Conservation (phyloP, 164 flowering plant genomes). For the Litsea cubeba region DNA sequence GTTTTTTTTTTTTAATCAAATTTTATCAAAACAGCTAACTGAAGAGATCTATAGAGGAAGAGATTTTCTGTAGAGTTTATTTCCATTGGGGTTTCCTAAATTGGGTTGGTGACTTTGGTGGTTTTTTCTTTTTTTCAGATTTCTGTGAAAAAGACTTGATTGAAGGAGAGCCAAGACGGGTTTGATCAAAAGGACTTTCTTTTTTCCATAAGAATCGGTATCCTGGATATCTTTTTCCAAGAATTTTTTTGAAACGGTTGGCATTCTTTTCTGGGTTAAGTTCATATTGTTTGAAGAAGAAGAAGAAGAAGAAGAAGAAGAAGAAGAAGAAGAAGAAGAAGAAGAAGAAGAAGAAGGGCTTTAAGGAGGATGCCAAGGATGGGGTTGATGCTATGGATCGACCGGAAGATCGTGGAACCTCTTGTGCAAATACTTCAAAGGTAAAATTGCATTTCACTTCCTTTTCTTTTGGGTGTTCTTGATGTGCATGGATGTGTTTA, state of each 20-base stretch:
- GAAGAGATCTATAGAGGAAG: neutral
- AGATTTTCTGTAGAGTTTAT: too few species aligned
- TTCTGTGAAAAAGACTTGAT: neutral
- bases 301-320: neutral
- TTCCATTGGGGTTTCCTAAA: neutral
- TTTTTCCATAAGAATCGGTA: neutral
- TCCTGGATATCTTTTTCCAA: too few species aligned
- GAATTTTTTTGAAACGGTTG: neutral
- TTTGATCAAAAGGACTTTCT: neutral
- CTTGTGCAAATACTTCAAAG: constrained; percentile 63
- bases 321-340: neutral
- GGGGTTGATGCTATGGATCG: constrained; percentile 45
- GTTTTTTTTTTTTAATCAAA: too few species aligned
- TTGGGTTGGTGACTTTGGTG: neutral
- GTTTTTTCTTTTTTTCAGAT: neutral
- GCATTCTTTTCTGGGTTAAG: neutral
- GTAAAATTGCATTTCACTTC: constrained; percentile 23
- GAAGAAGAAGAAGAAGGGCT: neutral
- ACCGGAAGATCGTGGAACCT: constrained; percentile 66
- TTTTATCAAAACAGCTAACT: neutral
- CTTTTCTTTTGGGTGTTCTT: neutral
- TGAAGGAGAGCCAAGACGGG: neutral
- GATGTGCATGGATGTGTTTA: neutral
- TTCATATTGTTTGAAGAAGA: neutral
- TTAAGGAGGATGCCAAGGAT: constrained; percentile 17